phyloP scores from a whole-genome alignment of 2,329 filamentous ascomycete genomes.

The Cryphonectria nitschkei region DNA sequence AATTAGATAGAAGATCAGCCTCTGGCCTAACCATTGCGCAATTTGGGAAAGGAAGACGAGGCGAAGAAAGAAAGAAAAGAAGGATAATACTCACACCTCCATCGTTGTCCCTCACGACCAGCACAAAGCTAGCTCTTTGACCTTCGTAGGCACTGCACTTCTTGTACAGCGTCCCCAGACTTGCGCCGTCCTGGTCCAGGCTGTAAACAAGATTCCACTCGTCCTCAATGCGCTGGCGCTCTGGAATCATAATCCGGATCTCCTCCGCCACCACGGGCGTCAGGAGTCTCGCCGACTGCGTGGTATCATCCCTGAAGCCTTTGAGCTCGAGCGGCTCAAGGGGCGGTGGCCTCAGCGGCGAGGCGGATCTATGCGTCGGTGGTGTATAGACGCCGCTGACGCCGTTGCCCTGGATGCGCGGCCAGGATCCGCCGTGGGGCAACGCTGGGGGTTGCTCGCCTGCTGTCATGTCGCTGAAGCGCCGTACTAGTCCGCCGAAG shows the following conservation, averaged over 20 bases:
- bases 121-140: constrained; percentile 81
- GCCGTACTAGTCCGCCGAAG: constrained; percentile 68
- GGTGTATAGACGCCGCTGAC: constrained; percentile 64
- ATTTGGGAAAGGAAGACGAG: background rate
- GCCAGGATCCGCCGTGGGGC: constrained; percentile 24
- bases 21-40: background rate
- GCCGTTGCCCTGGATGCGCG: constrained; percentile 44
- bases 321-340: constrained; percentile 77
- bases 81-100: constrained; percentile 65
- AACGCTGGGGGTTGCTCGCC: constrained; percentile 15
- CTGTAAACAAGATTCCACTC: constrained; percentile 88
- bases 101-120: constrained; percentile 79
- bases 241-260: constrained; percentile 85
- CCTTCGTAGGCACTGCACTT: constrained; percentile 70
- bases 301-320: constrained; percentile 67
- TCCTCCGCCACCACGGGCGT: constrained; percentile 81
- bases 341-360: constrained; percentile 85
- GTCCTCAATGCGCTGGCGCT: constrained; percentile 83
- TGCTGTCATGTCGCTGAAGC: constrained; percentile 57
- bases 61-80: background rate
- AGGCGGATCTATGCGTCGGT: constrained; percentile 63
- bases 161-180: constrained; percentile 82
- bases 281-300: constrained; percentile 66
- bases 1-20: background rate
- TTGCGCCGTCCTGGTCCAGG: constrained; percentile 88